Percentiles rank a stretch among this genome's conserved stretches.
phyloP scores from a whole-genome alignment of 2,329 filamentous ascomycete species.

The Aspergillus uvarum region DNA sequence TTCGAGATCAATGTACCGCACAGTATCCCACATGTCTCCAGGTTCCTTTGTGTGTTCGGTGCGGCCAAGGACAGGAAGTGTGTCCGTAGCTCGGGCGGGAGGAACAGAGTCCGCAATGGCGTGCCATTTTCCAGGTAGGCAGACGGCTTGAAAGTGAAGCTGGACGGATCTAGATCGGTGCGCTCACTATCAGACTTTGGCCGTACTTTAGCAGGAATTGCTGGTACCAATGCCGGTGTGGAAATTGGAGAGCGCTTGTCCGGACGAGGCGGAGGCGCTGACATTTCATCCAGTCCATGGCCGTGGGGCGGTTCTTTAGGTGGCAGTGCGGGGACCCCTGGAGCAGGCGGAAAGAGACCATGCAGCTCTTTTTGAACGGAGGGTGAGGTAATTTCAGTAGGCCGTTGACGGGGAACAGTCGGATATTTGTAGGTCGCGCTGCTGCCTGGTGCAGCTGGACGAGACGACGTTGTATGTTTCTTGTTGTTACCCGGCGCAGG shows the following conservation, averaged over 20 bases:
- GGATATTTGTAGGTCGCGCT: slow-evolving; percentile 45
- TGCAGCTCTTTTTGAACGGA: slow-evolving; percentile 19
- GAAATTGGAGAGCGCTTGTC: slow-evolving; percentile 24
- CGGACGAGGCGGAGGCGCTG: slow-evolving; percentile 27
- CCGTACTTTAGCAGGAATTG: slow-evolving; percentile 29
- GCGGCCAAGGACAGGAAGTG: slow-evolving; percentile 73
- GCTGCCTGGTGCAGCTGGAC: slow-evolving; percentile 19
- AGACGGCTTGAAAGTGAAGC: slow-evolving; percentile 77
- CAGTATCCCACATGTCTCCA: slow-evolving; percentile 94
- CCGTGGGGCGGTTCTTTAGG: slow-evolving; percentile 35
- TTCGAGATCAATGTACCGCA: slow-evolving; percentile 90
- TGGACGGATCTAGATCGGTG: slow-evolving; percentile 45
- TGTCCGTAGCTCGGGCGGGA: slow-evolving; percentile 72
- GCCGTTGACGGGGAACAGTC: slow-evolving; percentile 40
- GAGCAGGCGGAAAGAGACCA: slow-evolving; percentile 19
- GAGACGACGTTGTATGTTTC: slow-evolving; percentile 16
- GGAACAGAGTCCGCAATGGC: slow-evolving; percentile 81
- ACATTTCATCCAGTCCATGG: slow-evolving; percentile 17
- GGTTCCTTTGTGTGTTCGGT: slow-evolving; percentile 73
- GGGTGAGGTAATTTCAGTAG: slow-evolving; percentile 24
- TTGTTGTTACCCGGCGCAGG: slow-evolving; percentile 9
- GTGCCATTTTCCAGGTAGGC: slow-evolving; percentile 88
- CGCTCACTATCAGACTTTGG: slow-evolving; percentile 15
- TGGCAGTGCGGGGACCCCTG: slow-evolving; percentile 38
- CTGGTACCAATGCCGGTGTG: slow-evolving; percentile 19